Percentiles rank a stretch among this genome's conserved stretches.
Conservation (phyloP, 306 rosid genomes). For the Casuarina cunninghamiana region DNA sequence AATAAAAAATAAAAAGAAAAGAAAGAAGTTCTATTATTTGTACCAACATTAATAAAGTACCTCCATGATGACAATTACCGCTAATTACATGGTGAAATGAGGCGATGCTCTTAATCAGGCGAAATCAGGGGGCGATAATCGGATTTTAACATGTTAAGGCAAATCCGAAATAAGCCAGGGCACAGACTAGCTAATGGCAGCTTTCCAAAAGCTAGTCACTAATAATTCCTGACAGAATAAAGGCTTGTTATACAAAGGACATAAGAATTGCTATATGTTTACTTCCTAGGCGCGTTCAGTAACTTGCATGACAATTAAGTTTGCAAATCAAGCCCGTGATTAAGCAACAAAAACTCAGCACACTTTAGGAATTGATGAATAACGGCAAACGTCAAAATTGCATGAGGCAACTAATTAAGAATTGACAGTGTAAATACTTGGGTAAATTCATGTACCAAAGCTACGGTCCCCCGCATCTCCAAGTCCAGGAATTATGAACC, state of each 20-base stretch:
- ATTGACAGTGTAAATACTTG: neutral
- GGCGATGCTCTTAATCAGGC: too few species aligned
- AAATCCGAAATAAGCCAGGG: too few species aligned
- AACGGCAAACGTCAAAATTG: slow-evolving; percentile 36
- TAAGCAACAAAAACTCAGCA: neutral
- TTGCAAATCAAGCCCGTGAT: neutral
- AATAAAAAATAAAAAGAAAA: too few species aligned
- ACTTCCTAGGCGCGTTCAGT: neutral
- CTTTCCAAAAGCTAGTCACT: too few species aligned
- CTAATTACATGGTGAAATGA: too few species aligned
- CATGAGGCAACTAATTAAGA: slow-evolving; percentile 5
- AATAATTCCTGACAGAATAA: neutral
- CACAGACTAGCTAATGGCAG: too few species aligned
- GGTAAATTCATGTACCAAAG: slow-evolving; percentile 63
- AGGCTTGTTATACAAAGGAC: neutral
- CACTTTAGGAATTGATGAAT: neutral
- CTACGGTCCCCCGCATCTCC: slow-evolving; percentile 99
- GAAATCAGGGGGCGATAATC: too few species aligned
- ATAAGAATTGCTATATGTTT: neutral
- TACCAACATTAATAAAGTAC: too few species aligned
- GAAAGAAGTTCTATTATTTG: too few species aligned
- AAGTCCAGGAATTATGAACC: slow-evolving; percentile 95
- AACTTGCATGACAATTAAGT: neutral
- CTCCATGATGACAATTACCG: too few species aligned
- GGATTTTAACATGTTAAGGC: too few species aligned